A percentile compares a stretch with the other conserved stretches of the same genome.
These are phyloP conservation scores for Penicillium polonicum DNA, from an alignment of 2,329 filamentous ascomycete species.

Conservation along the genomic window DNA sequence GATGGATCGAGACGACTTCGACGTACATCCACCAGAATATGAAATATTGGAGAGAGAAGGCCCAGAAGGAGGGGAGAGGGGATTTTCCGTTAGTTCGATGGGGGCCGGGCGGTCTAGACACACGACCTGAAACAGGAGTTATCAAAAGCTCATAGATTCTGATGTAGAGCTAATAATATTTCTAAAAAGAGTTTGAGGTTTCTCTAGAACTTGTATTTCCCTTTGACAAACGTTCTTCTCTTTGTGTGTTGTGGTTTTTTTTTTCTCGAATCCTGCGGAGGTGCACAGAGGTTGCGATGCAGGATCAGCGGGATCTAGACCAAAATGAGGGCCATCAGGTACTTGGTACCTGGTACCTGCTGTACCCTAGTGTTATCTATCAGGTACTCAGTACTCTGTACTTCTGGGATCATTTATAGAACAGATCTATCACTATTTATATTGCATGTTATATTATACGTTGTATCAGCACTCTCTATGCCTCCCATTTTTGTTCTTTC, in stretches of 20 bases:
- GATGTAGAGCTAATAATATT: neutral
- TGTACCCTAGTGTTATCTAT: neutral
- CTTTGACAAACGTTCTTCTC: neutral
- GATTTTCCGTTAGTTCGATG: constrained; percentile 27
- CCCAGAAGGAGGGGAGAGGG: constrained; percentile 22
- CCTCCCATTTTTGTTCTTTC: neutral
- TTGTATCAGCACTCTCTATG: neutral
- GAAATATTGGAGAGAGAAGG: constrained; percentile 6
- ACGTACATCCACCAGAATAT: constrained; percentile 6
- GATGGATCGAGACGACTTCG: constrained; percentile 6
- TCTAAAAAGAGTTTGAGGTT: neutral
- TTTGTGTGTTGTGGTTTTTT: neutral
- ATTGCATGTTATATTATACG: neutral
- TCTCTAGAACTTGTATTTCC: neutral
- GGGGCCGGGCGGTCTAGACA: constrained; percentile 37
- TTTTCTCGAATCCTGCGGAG: constrained; percentile 3
- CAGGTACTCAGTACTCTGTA: constrained; percentile 3
- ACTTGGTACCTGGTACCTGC: neutral
- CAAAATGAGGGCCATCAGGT: neutral
- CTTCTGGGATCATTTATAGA: neutral
- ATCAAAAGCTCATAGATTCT: neutral
- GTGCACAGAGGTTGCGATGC: constrained; percentile 7
- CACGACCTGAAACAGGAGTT: constrained; percentile 23
- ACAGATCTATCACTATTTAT: neutral
- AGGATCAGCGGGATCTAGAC: constrained; percentile 28